Percentiles rank a stretch among this genome's conserved stretches.
phyloP scores from a whole-genome alignment of 1,284 basidiomycete species.

The Sparassis latifolia region DNA sequence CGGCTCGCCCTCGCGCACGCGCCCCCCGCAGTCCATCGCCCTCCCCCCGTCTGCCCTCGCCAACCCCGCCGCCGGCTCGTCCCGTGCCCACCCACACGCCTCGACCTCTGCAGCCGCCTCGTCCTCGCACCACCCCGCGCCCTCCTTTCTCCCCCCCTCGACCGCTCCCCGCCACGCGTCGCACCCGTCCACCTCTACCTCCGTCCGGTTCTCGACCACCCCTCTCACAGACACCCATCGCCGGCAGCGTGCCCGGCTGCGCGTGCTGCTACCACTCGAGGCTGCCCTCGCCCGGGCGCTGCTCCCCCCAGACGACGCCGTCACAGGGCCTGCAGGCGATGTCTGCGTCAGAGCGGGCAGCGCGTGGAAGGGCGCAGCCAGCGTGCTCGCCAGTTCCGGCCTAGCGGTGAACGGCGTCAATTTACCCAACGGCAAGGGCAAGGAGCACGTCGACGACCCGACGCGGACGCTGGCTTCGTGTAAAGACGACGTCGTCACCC shows the following conservation, averaged over 20 bases:
- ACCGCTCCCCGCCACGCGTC: background rate
- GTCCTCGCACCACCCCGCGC: too few relatives aligned
- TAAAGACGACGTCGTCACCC: constrained; percentile 37
- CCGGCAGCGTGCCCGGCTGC: constrained; percentile 44
- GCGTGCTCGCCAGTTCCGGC: too few relatives aligned
- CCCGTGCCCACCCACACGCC: constrained; percentile 2
- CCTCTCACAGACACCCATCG: constrained; percentile 32
- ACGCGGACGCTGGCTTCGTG: constrained; percentile 23
- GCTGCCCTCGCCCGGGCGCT: constrained; percentile 40
- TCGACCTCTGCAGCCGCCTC: too few relatives aligned
- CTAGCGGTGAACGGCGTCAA: constrained; percentile 16
- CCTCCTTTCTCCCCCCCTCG: constrained; percentile 4
- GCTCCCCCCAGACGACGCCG: constrained; percentile 24
- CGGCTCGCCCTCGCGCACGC: too few relatives aligned
- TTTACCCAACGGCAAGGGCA: constrained; percentile 8
- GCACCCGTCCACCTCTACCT: constrained; percentile 7
- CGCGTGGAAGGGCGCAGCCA: constrained; percentile 42
- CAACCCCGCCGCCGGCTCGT: constrained; percentile 16
- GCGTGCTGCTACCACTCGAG: constrained; percentile 56
- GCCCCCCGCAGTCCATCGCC: constrained; percentile 10
- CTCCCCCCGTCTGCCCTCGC: constrained; percentile 13
- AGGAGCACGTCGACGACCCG: constrained; percentile 17
- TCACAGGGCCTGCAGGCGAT: constrained; percentile 24
- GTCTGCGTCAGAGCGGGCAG: constrained; percentile 52
- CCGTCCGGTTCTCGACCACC: constrained; percentile 18